Percentiles rank a stretch among this genome's conserved stretches.
Conservation (phyloP, 2,329 filamentous ascomycete species). For the Aureobasidium sp. region DNA sequence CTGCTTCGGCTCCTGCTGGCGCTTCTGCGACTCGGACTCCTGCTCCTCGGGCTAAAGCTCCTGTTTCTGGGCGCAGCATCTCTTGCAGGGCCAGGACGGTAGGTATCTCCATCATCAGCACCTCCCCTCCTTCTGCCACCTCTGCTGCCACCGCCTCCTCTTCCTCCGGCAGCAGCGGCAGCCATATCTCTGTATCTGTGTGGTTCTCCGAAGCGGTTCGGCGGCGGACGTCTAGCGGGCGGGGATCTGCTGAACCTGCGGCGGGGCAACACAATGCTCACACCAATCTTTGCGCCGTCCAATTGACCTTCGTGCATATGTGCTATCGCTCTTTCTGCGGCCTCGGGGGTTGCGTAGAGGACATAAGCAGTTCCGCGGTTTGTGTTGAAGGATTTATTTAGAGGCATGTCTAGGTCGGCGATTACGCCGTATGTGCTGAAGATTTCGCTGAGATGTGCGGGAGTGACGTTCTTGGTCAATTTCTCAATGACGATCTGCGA, state of each 20-base stretch:
- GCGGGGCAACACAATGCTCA: slow-evolving; percentile 79
- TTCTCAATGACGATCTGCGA: slow-evolving; percentile 90
- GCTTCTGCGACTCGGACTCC: slow-evolving; percentile 6
- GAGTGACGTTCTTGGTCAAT: slow-evolving; percentile 88
- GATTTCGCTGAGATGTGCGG: slow-evolving; percentile 83
- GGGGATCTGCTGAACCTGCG: slow-evolving; percentile 76
- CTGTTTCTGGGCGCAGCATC: slow-evolving; percentile 2
- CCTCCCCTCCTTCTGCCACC: slow-evolving; percentile 26
- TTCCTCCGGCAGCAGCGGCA: slow-evolving; percentile 26
- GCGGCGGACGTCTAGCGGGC: slow-evolving; percentile 57
- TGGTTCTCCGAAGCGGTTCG: slow-evolving; percentile 36
- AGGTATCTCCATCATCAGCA: slow-evolving; percentile 21
- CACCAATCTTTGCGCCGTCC: slow-evolving; percentile 72
- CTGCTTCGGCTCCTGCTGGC: slow-evolving; percentile 11
- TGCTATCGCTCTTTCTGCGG: slow-evolving; percentile 81
- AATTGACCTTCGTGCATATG: slow-evolving; percentile 98
- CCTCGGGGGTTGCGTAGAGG: slow-evolving; percentile 63
- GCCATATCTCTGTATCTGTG: slow-evolving; percentile 22
- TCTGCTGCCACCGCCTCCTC: slow-evolving; percentile 19
- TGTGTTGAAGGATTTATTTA: slow-evolving; percentile 76
- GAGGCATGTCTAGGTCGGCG: slow-evolving; percentile 77
- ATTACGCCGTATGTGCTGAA: slow-evolving; percentile 84
- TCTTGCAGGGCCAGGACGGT: slow-evolving; percentile 16
- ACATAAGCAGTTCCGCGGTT: slow-evolving; percentile 95
- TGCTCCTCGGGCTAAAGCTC: slow-evolving; percentile 15